A percentile compares a stretch with the other conserved stretches of the same genome.
Conservation (phyloP, 176 grass and related monocot species). For the Tuctoria greenei region DNA sequence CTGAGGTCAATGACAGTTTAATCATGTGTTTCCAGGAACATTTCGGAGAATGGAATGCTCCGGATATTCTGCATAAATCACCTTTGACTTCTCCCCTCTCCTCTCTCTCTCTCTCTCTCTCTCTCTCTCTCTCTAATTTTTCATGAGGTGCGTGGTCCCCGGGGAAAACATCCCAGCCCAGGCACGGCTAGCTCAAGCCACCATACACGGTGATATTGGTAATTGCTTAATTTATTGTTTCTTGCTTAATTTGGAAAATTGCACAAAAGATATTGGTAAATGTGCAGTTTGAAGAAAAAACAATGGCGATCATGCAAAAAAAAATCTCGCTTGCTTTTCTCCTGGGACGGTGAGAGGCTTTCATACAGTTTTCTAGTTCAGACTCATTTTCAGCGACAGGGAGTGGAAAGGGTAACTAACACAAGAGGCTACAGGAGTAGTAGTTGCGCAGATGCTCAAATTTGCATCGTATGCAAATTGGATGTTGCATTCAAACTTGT, state of each 20-base stretch:
- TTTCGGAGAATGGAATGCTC: conserved; percentile 90
- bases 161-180: conserved; percentile 21
- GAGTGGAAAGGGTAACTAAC: neutral
- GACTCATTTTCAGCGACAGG: neutral
- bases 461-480: too few species aligned
- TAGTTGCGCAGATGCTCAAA: too few species aligned
- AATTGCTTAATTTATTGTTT: too few species aligned
- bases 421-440: neutral
- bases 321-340: too few species aligned
- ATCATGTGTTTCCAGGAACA: conserved; percentile 60
- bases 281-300: too few species aligned
- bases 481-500: too few species aligned
- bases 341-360: neutral
- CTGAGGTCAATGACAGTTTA: conserved; percentile 55
- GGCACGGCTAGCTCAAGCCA: conserved; percentile 45
- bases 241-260: too few species aligned
- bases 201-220: neutral
- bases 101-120: neutral
- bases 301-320: too few species aligned
- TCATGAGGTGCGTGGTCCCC: conserved; percentile 28
- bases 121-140: conserved; percentile 41
- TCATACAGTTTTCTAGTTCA: neutral
- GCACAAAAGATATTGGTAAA: too few species aligned
- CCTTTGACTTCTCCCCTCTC: conserved; percentile 35
- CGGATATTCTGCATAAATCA: conserved; percentile 76